phyloP scores from a whole-genome alignment of 1,139 yeast genomes.

The Zygosaccharomyces pseudobailii region DNA sequence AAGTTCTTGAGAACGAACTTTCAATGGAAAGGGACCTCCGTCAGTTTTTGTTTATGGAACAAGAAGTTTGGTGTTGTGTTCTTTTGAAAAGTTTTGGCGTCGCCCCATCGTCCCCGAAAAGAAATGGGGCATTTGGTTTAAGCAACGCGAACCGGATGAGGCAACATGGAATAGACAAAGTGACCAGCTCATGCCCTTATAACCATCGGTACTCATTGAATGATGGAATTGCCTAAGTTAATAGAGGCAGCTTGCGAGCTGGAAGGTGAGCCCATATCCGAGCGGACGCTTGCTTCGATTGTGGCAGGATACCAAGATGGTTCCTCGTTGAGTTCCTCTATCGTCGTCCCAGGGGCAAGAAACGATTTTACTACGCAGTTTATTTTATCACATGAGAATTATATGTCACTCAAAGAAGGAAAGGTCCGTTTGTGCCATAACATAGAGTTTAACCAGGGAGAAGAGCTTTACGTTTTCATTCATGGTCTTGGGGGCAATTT shows the following conservation, averaged over 20 bases:
- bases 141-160: background rate
- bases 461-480: constrained; percentile 44
- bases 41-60: background rate
- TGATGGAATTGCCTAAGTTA: background rate
- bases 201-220: no score
- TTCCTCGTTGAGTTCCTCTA: constrained; percentile 9
- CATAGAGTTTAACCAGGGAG: constrained; percentile 8
- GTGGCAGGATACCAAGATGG: constrained; percentile 15
- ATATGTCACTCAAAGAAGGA: constrained; percentile 2
- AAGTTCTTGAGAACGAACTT: background rate
- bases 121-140: background rate
- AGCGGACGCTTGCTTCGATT: constrained; percentile 16
- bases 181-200: background rate
- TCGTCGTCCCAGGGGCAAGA: constrained; percentile 11
- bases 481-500: constrained; percentile 73
- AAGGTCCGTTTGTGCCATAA: constrained; percentile 24
- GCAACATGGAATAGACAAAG: background rate
- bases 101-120: background rate
- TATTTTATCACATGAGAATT: constrained; percentile 16
- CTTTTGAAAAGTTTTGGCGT: background rate
- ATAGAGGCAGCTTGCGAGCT: constrained; percentile 15
- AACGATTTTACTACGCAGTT: constrained; percentile 22
- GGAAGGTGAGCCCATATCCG: constrained; percentile 19
- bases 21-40: no score
- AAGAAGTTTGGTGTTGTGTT: background rate